phyloP scores from a whole-genome alignment of 306 rosid genomes.

The Vigna unguiculata region DNA sequence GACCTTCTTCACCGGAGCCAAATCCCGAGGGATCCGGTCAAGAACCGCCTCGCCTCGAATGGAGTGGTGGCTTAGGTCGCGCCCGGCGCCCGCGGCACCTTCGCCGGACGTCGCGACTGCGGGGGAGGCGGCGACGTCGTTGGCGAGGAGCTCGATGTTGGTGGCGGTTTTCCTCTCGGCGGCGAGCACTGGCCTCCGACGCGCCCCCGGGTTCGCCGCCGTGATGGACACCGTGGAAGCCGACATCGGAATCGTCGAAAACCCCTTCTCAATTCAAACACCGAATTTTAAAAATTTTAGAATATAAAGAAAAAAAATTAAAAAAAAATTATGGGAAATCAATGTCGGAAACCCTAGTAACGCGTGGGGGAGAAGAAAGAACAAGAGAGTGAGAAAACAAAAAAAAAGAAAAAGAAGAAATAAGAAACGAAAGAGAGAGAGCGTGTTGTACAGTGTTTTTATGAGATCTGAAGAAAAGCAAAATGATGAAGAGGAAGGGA shows the following conservation, averaged over 20 bases:
- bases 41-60: conserved; percentile 66
- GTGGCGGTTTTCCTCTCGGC: conserved; percentile 60
- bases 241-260: conserved; percentile 69
- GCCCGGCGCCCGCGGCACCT: conserved; percentile 43
- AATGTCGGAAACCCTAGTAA: conserved; percentile 41
- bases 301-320: background rate
- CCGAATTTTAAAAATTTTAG: background rate
- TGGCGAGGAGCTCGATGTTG: conserved; percentile 66
- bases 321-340: background rate
- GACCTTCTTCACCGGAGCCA: conserved; percentile 47
- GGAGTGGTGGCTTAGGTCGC: conserved; percentile 85
- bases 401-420: background rate
- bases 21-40: conserved; percentile 60
- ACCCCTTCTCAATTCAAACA: conserved; percentile 8
- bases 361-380: background rate
- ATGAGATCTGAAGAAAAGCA: conserved; percentile 10
- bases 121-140: conserved; percentile 58
- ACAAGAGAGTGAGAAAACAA: background rate
- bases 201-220: conserved; percentile 84
- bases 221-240: conserved; percentile 94
- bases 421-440: background rate
- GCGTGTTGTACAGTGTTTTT: conserved; percentile 3
- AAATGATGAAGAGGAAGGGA: background rate
- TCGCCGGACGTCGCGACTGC: conserved; percentile 42
- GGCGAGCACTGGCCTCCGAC: conserved; percentile 74